These are phyloP conservation scores for Pontederia crassipes DNA, from an alignment of 176 grass and related monocot genomes.

Conservation along the genomic window DNA sequence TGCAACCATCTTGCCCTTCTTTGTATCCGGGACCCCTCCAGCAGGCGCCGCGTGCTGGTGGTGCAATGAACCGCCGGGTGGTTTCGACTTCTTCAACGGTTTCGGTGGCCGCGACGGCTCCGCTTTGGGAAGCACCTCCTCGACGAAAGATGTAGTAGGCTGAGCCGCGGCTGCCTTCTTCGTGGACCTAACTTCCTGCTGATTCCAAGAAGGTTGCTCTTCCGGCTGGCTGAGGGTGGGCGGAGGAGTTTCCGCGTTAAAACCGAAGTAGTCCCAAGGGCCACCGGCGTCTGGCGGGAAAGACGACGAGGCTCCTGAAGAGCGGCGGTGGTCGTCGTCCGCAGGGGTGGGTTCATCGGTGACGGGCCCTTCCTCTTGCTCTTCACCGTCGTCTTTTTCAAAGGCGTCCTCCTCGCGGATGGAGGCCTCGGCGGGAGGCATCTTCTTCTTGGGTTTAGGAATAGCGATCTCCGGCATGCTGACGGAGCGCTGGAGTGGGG, in stretches of 20 bases:
- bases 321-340: conserved; percentile 4
- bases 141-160: background rate
- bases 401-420: conserved; percentile 65
- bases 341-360: conserved; percentile 9
- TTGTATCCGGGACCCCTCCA: conserved; percentile 30
- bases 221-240: conserved; percentile 54
- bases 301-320: conserved; percentile 11
- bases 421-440: conserved; percentile 4
- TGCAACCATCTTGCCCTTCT: conserved; percentile 39
- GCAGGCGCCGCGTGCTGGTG: conserved; percentile 40
- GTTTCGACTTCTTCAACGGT: conserved; percentile 18
- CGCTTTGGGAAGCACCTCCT: conserved; percentile 9
- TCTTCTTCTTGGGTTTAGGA: conserved; percentile 34
- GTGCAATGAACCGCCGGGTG: conserved; percentile 20
- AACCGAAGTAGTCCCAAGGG: conserved; percentile 52
- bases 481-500: conserved; percentile 50
- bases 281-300: conserved; percentile 15
- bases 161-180: conserved; percentile 6
- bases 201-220: conserved; percentile 18
- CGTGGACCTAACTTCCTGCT: conserved; percentile 21
- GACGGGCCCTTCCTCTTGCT: background rate
- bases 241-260: conserved; percentile 34
- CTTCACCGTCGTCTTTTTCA: conserved; percentile 14
- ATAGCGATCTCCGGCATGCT: conserved; percentile 74
- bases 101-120: conserved; percentile 26